phyloP scores from a whole-genome alignment of 148 eudicot genomes.

The Camellia sinensis region DNA sequence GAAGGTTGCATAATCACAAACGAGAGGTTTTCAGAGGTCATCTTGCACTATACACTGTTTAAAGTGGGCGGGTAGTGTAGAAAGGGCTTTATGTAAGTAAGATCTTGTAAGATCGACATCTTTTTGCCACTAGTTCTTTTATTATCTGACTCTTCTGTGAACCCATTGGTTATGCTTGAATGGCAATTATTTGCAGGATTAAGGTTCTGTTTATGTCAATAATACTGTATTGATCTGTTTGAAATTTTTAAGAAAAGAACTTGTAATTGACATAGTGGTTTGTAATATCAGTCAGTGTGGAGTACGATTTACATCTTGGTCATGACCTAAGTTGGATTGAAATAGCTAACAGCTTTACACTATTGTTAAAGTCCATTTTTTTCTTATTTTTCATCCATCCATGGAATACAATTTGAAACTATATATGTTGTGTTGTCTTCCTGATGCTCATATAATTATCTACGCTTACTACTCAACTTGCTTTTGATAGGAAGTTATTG shows the following conservation, averaged over 20 bases:
- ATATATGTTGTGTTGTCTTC: not conserved
- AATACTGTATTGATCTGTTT: not conserved
- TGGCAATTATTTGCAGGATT: not conserved
- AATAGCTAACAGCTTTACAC: not conserved
- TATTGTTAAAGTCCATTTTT: not conserved
- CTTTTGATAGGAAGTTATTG: not conserved
- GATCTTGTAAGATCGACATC: not conserved
- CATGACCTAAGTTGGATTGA: not conserved
- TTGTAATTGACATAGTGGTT: not conserved
- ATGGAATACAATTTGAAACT: not conserved
- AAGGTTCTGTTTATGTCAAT: not conserved
- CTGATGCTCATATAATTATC: not conserved
- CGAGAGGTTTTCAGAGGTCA: too few species aligned
- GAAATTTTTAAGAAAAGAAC: not conserved
- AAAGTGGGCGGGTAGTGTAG: not conserved
- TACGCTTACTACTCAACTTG: not conserved
- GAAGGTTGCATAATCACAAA: too few species aligned
- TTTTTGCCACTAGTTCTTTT: not conserved
- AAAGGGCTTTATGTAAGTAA: not conserved
- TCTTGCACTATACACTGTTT: not conserved
- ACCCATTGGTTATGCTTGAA: not conserved
- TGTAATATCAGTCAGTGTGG: too few species aligned
- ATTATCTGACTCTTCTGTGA: not conserved
- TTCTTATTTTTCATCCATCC: not conserved
- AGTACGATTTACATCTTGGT: too few species aligned